Conservation (phyloP, 2,329 filamentous ascomycete species). For the Calonectria honghensis region DNA sequence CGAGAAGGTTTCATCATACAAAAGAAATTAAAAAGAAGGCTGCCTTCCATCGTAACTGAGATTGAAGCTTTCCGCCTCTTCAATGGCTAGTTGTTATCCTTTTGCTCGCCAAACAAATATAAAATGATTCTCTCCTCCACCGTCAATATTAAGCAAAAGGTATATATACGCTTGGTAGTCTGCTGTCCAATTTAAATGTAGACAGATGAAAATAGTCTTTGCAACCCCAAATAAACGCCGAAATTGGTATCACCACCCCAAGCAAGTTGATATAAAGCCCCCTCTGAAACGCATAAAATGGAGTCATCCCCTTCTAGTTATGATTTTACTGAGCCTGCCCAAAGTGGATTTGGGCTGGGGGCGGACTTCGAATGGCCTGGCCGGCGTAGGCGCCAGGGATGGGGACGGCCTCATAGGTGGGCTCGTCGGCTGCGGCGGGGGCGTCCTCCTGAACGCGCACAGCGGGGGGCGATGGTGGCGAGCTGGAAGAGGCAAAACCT, state of each 20-base stretch:
- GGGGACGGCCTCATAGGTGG: slow-evolving; percentile 88
- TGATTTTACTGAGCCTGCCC: slow-evolving; percentile 57
- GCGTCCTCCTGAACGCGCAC: slow-evolving; percentile 78
- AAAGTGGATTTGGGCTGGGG: slow-evolving; percentile 66
- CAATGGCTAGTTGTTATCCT: slow-evolving; percentile 33
- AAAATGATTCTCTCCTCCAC: slow-evolving; percentile 11
- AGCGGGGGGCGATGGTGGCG: slow-evolving; percentile 59
- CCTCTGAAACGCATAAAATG: slow-evolving; percentile 42
- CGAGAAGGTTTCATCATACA: slow-evolving; percentile 42
- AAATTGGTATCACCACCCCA: slow-evolving; percentile 40
- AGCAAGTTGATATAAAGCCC: slow-evolving; percentile 33
- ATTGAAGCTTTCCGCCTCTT: slow-evolving; percentile 29
- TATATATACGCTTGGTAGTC: slow-evolving; percentile 28
- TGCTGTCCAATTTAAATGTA: slow-evolving; percentile 24
- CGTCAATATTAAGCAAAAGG: slow-evolving; percentile 36
- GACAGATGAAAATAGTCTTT: slow-evolving; percentile 32
- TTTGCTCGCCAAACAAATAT: slow-evolving; percentile 30
- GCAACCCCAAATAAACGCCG: slow-evolving; percentile 40
- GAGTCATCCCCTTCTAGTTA: slow-evolving; percentile 35
- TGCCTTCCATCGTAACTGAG: slow-evolving; percentile 26
- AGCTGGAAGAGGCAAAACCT: slow-evolving; percentile 74
- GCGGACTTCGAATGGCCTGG: slow-evolving; percentile 71
- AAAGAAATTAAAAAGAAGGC: slow-evolving; percentile 47
- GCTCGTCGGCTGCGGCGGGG: slow-evolving; percentile 84
- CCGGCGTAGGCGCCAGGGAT: slow-evolving; percentile 89